These are phyloP conservation scores for Urostyla sp. DNA, from an alignment of 73 alveolate genomes.

Conservation along the genomic window DNA sequence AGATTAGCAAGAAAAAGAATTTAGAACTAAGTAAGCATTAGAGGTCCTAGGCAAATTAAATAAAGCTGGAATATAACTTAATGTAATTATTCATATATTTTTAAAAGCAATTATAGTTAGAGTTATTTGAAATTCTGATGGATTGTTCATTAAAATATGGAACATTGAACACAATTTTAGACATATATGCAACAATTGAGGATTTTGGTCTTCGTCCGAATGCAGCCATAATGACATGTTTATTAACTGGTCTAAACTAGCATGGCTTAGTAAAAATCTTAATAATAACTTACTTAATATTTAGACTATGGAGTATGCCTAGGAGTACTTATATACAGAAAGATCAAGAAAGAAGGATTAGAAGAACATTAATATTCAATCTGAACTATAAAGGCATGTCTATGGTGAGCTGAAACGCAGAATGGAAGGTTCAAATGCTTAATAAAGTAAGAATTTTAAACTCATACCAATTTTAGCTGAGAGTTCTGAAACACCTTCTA, in stretches of 20 bases:
- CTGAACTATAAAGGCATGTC: no score
- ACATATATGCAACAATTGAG: constrained; percentile 14
- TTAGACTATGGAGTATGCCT: no score
- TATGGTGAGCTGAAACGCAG: no score
- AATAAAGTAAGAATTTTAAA: no score
- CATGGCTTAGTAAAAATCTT: no score
- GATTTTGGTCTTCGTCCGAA: constrained; percentile 47
- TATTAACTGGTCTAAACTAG: constrained; percentile 34
- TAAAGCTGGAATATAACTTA: constrained; percentile 25
- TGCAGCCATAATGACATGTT: constrained; percentile 54
- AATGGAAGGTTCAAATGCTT: no score
- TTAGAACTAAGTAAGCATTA: constrained; percentile 48
- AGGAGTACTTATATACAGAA: no score
- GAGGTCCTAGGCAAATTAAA: constrained; percentile 50
- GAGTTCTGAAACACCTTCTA: no score
- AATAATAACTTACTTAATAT: no score
- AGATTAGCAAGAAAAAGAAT: constrained; percentile 39
- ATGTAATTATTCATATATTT: constrained; percentile 3
- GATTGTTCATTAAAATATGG: constrained; percentile 54
- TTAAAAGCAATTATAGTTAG: constrained; percentile 5
- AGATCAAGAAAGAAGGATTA: no score
- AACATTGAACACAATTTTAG: constrained; percentile 45
- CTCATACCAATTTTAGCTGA: no score
- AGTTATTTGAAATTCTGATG: constrained; percentile 48
- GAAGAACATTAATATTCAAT: no score